Evolutionary conservation across 2,329 filamentous ascomycete genomes (phyloP), one percentile per base, ranked within the genome.

Genomic region (Epichloe scottii): DNA sequence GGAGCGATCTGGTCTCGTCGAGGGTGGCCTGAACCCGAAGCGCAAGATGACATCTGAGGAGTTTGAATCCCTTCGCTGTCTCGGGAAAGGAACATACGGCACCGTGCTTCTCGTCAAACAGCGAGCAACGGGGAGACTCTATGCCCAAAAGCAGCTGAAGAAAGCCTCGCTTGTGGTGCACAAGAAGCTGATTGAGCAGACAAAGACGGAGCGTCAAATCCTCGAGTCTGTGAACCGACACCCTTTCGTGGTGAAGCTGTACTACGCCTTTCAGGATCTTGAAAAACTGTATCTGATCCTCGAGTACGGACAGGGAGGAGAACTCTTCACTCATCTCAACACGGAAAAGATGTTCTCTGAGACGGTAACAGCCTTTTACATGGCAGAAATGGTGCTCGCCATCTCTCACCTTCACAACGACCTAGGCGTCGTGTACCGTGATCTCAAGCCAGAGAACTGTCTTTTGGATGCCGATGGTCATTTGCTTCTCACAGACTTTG

Each of bases 81-180:
- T 98, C 21, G 94, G 94, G 51, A 97, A 97, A 65, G 93, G 93
- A 46, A 89, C 93, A 14, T 98, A 93, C 64, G 93, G 93, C 37
- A 98, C 91, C 0, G 94, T 98, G 11, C 73, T 95, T 44, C 77
- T 98, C 30, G 94, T 98, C 54, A 93, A 90, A 70, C 91, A 98
- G 70, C 82, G 81, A 48, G 72, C 81, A 33, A 96, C 90, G 2
- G 93, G 93, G 41, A 84, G 87, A 42, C 78, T 98, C 5, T 98
- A 90, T 63, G 94, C 93, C 1, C 94, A 98, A 72, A 98, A 98
- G 73, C 91, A 97, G 69, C 93, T 98, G 71, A 93, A 91, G 67
- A 98, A 98, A 71, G 93, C 94, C 0, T 95, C 89, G 8, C 74
- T 98, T 49, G 89, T 90, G 1, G 88, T 98, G 39, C 90, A 96